Evolutionary conservation across 2,329 filamentous ascomycete genomes (phyloP).

Genomic region (Talaromyces amestolkiae): DNA sequence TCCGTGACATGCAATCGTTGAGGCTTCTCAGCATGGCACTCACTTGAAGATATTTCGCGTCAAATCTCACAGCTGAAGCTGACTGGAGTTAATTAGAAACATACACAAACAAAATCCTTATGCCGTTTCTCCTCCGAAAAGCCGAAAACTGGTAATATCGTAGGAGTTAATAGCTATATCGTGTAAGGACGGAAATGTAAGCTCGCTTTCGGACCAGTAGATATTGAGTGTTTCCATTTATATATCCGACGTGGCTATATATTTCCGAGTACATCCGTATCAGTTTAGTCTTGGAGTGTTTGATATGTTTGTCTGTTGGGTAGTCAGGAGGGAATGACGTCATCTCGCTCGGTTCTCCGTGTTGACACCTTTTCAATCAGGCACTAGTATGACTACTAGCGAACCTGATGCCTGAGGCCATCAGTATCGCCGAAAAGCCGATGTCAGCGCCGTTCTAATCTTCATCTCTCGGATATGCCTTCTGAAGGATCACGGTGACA

Average conservation of each 20-base stretch:
- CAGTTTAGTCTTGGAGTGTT: background rate
- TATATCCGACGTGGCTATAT: background rate
- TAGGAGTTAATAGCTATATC: background rate
- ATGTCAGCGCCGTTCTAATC: background rate
- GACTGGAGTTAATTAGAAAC: too few relatives aligned
- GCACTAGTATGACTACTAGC: background rate
- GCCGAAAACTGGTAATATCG: background rate
- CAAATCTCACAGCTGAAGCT: too few relatives aligned
- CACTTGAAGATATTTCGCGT: too few relatives aligned
- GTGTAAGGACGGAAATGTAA: background rate
- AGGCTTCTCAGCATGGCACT: too few relatives aligned
- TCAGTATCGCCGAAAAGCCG: slow-evolving; percentile 2
- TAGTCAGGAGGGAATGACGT: background rate
- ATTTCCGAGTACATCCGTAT: background rate
- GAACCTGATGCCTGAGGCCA: background rate
- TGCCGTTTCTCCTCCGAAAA: background rate
- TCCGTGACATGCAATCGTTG: too few relatives aligned
- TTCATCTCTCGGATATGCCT: background rate
- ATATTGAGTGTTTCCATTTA: background rate
- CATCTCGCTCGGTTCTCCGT: background rate
- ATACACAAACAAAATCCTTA: background rate
- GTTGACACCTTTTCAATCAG: background rate
- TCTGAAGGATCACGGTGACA: background rate
- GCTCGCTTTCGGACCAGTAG: background rate
- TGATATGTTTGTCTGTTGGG: background rate